Percentiles rank a stretch among this genome's conserved stretches.
Conservation (phyloP, 2,329 filamentous ascomycete species). For the Knoxdaviesia proteae region DNA sequence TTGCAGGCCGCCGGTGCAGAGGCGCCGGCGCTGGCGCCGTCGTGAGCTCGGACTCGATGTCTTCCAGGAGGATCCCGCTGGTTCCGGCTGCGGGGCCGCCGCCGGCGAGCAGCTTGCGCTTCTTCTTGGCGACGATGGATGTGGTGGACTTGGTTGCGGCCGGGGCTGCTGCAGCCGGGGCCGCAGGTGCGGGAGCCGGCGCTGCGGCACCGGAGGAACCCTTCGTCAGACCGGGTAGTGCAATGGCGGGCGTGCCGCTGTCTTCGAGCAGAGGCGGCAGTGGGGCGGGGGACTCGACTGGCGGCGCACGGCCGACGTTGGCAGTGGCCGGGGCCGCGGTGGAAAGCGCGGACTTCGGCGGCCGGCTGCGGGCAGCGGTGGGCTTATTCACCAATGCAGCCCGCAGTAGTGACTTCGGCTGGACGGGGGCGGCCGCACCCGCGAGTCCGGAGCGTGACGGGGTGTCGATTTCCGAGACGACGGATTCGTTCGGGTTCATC, state of each 20-base stretch:
- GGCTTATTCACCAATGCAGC: conserved; percentile 2
- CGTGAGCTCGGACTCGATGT: conserved; percentile 31
- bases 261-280: neutral
- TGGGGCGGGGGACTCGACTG: neutral
- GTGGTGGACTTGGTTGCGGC: neutral
- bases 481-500: conserved; percentile 20
- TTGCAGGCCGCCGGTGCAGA: conserved; percentile 4
- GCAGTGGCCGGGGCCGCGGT: neutral
- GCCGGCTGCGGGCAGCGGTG: neutral
- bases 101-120: conserved; percentile 47
- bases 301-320: neutral
- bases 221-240: neutral
- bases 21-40: neutral
- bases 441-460: conserved; percentile 2
- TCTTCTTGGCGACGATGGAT: conserved; percentile 34
- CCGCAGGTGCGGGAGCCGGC: neutral
- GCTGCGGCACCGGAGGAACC: neutral
- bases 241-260: conserved; percentile 3
- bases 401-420: neutral
- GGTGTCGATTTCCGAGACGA: neutral
- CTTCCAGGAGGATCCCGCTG: conserved; percentile 49
- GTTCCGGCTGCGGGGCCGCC: conserved; percentile 9
- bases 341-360: neutral
- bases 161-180: neutral
- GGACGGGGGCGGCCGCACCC: conserved; percentile 1